A percentile compares a stretch with the other conserved stretches of the same genome.
phyloP scores from a whole-genome alignment of 805 yeast species.

The Candida manassasensis region DNA sequence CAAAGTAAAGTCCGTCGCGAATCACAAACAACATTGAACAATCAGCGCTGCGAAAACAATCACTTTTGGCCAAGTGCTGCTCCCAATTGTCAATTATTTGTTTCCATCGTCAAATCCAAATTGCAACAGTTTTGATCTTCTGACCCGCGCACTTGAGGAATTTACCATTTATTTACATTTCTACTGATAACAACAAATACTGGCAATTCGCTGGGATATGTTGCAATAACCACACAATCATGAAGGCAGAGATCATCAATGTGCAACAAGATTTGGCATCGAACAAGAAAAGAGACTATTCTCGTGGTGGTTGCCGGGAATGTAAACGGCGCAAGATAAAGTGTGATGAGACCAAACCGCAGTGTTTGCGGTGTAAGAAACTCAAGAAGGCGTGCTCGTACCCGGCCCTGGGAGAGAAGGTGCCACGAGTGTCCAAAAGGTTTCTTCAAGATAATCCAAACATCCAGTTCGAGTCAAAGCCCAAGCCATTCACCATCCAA shows the following conservation, averaged over 20 bases:
- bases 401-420: slow-evolving; percentile 33
- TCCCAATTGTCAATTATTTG: too few relatives aligned
- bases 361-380: slow-evolving; percentile 33
- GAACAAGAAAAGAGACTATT: slow-evolving; percentile 17
- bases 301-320: slow-evolving; percentile 37
- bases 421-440: slow-evolving; percentile 23
- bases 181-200: neutral
- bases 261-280: slow-evolving; percentile 2
- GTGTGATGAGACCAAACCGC: slow-evolving; percentile 36
- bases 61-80: too few relatives aligned
- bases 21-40: too few relatives aligned
- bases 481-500: slow-evolving; percentile 12
- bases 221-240: neutral
- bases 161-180: too few relatives aligned
- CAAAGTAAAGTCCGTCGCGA: too few relatives aligned
- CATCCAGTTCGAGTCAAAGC: neutral
- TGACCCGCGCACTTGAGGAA: too few relatives aligned
- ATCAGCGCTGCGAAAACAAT: too few relatives aligned
- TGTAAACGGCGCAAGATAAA: slow-evolving; percentile 42
- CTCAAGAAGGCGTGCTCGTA: slow-evolving; percentile 32
- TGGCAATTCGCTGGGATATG: neutral
- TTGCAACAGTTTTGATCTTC: too few relatives aligned
- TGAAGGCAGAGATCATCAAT: slow-evolving; percentile 3
- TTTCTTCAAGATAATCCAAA: slow-evolving; percentile 5
- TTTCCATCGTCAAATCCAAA: too few relatives aligned